A percentile compares a stretch with the other conserved stretches of the same genome.
phyloP scores from a whole-genome alignment of 352 stramenopile species.

The Phytophthora uliginosa region DNA sequence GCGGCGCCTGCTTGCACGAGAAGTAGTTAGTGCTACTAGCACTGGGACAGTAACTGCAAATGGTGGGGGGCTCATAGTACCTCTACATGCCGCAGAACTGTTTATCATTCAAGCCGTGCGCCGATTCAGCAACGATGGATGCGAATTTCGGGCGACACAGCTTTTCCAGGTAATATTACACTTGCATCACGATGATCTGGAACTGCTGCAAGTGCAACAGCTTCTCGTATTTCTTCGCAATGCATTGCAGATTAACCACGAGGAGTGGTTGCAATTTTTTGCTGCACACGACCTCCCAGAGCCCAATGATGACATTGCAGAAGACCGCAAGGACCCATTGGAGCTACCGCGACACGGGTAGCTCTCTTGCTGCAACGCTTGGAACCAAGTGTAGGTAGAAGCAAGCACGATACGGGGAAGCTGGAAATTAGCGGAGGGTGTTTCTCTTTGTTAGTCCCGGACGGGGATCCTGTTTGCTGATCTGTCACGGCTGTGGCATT shows the following conservation, averaged over 20 bases:
- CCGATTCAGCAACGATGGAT: slow-evolving; percentile 49
- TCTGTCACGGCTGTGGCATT: slow-evolving; percentile 11
- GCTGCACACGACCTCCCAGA: slow-evolving; percentile 38
- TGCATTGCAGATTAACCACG: slow-evolving; percentile 37
- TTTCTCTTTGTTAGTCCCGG: slow-evolving; percentile 27
- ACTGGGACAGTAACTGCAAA: slow-evolving; percentile 1
- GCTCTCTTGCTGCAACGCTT: slow-evolving; percentile 13
- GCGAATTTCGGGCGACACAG: slow-evolving; percentile 48
- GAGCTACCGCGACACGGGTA: slow-evolving; percentile 15
- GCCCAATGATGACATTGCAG: slow-evolving; percentile 30
- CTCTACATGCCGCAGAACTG: slow-evolving; percentile 55
- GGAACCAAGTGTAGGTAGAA: slow-evolving; percentile 20
- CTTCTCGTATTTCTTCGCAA: slow-evolving; percentile 57
- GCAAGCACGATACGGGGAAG: slow-evolving; percentile 3
- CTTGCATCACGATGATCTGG: slow-evolving; percentile 62
- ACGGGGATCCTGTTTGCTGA: slow-evolving; percentile 12
- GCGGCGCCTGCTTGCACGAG: slow-evolving; percentile 50
- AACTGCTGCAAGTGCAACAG: slow-evolving; percentile 55
- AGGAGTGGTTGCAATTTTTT: slow-evolving; percentile 66
- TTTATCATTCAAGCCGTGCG: slow-evolving; percentile 70
- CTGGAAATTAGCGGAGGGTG: slow-evolving; percentile 16
- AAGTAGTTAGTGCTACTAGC: slow-evolving; percentile 17
- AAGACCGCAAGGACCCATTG: slow-evolving; percentile 29
- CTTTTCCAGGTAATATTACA: slow-evolving; percentile 57
- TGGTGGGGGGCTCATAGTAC: background rate